Evolutionary conservation across 2,329 filamentous ascomycete species (phyloP), one percentile per base, ranked within the genome.

Genomic region (Elsinoe australis): DNA sequence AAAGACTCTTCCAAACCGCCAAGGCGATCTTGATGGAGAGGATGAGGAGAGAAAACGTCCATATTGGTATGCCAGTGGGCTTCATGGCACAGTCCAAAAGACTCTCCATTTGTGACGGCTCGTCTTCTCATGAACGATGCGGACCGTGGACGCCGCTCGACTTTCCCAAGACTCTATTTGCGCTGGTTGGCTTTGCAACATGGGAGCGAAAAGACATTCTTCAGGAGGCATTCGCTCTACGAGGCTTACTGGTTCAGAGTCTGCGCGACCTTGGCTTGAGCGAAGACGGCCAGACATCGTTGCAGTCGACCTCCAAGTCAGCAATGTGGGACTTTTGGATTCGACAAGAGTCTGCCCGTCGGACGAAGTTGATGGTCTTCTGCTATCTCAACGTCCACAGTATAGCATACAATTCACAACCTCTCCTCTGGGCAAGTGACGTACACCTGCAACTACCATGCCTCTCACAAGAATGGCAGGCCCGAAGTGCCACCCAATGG

Each of bases 381-480:
- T 61, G 57, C 35, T 62, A 62, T 26, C 56, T 64, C 24, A 62
- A 61, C 29, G 55, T 64, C 4, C 62, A 64, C 45, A 61, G 54
- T 32, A 54, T 64, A 19, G 59, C 59, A 5, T 62, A 64, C 38
- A 61, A 63, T 8, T 35, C 44, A 4, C 39, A 44, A 19, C 39
- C 39, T 3, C 24, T 44, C 1, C 24, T 44, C 7, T 44, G 39
- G 39, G 24, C 39, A 6, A 44, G 39, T 9, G 39, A 44, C 14
- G 28, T 44, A 18, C 39, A 44, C 15, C 39, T 44, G 3, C 39
- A 32, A 24, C 39, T 44, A 4, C 39, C 39, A 6, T 44, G 39
- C 28, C 18, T 44, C 24, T 31, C 39, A n/a, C 39, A 44, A 32
- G 39, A 44, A 6, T 44, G 39, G 39, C 39, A 44, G n/a, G 39